Base-by-base conservation (phyloP, 106 monocot species). In the Dendrobium catenatum region DNA sequence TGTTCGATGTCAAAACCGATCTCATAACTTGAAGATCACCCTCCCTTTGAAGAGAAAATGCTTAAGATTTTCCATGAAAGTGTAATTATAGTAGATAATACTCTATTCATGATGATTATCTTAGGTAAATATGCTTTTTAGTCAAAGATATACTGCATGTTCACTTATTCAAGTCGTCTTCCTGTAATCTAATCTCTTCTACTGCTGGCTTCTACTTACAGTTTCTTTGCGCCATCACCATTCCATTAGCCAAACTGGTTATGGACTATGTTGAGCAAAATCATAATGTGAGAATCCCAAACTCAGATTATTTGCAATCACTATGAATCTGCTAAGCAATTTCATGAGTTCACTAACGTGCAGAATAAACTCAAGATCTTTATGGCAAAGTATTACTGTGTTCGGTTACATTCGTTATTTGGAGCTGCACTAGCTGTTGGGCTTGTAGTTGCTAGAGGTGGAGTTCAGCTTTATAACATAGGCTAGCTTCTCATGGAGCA, bases 301-400 rank as follows among this genome's bases (percentile, higher is more conserved):
- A 40, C 19, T 73, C 20, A 15, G 19, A 33, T 27, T 77, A 61
- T 11, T 26, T 46, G 31, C 31, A 31, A 20, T 17, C 2, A 17
- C 1, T 5, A 46, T 68, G 17, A 42, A 27, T 75, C 43, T 43
- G 16, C 13, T 2, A 75, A 75, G 13, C 2, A 9, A 75, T 6
- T 44, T 75, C 5, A 75, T 43, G 4, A 18, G 43, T 75, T 75
- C 41, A 43, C 15, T 42, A 75, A 75, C 74, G 4, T 75, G 42
- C 97, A 97, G 97, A 88, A 97, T 73, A 89, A 88, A 22, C 15
- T 78, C 26, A 94, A 89, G 84, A 97, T 97, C 47, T 97, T 94
- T 81, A 91, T 97, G 97, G 94, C 92, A 1, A 97, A 97, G 67
- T 97, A 97, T 80, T 97, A 86, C 79, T 97, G 94, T 78, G 92